Percentiles rank a stretch among this genome's conserved stretches.
Conservation (phyloP, 2,329 filamentous ascomycete species). For the Coniochaeta ligniaria region DNA sequence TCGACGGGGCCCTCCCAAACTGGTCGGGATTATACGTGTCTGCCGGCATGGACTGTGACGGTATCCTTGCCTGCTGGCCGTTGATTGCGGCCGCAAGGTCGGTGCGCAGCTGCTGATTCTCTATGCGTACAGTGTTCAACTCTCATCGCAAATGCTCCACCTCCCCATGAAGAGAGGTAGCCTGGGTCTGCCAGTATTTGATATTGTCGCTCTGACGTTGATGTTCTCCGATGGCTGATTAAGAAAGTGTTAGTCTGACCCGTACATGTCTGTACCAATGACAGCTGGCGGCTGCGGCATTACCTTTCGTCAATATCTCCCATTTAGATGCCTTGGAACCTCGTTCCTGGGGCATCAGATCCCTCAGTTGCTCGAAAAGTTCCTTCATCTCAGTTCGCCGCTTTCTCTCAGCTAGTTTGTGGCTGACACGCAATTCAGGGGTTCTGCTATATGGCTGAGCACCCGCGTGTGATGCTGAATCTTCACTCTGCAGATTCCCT, state of each 20-base stretch:
- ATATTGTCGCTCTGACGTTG: slow-evolving; percentile 43
- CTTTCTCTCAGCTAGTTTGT: slow-evolving; percentile 80
- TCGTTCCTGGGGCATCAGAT: slow-evolving; percentile 71
- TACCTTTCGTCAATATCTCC: slow-evolving; percentile 83
- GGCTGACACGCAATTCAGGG: slow-evolving; percentile 73
- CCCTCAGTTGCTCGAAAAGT: slow-evolving; percentile 72
- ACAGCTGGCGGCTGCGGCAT: slow-evolving; percentile 15
- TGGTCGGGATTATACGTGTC: slow-evolving; percentile 14
- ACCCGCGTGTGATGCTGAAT: slow-evolving; percentile 42
- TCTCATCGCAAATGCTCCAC: slow-evolving; percentile 34
- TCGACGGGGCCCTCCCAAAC: slow-evolving; percentile 20
- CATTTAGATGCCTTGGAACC: slow-evolving; percentile 84
- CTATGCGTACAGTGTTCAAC: slow-evolving; percentile 36
- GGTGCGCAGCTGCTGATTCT: slow-evolving; percentile 38
- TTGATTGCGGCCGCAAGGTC: slow-evolving; percentile 18
- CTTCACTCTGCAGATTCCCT: slow-evolving; percentile 56
- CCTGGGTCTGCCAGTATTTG: slow-evolving; percentile 36
- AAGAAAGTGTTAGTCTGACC: slow-evolving; percentile 2
- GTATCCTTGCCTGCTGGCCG: slow-evolving; percentile 11
- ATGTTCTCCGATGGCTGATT: slow-evolving; percentile 54
- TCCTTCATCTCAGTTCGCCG: slow-evolving; percentile 84
- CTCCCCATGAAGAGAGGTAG: slow-evolving; percentile 24
- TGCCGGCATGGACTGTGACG: slow-evolving; percentile 9
- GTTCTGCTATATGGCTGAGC: slow-evolving; percentile 76
- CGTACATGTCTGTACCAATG: not conserved